phyloP scores from a whole-genome alignment of 2,329 filamentous ascomycete genomes.

The Triangularia setosa region DNA sequence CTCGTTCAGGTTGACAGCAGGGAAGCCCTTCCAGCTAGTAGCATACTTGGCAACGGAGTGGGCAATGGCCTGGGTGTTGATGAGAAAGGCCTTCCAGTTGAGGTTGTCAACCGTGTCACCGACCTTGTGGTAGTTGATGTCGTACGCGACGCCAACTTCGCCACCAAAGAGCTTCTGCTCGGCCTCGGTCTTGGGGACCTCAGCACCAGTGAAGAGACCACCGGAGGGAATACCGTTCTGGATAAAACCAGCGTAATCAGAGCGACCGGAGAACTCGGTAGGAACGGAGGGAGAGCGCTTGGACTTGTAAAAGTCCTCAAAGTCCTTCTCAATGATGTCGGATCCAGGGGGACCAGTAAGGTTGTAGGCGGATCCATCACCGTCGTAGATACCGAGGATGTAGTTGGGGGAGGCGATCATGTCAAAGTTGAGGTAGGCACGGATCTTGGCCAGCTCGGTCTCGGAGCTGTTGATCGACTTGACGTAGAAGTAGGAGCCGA shows the following conservation, averaged over 20 bases:
- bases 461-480: constrained; percentile 36
- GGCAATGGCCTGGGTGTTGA: constrained; percentile 43
- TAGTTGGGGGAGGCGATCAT: constrained; percentile 52
- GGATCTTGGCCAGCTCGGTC: constrained; percentile 46
- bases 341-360: constrained; percentile 47
- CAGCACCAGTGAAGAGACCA: constrained; percentile 59
- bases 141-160: constrained; percentile 46
- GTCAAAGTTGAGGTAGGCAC: constrained; percentile 55
- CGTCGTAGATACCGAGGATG: constrained; percentile 54
- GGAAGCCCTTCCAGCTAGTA: constrained; percentile 36
- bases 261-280: constrained; percentile 53
- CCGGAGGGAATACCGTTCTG: constrained; percentile 62
- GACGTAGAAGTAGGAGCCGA: constrained; percentile 54
- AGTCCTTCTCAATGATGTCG: constrained; percentile 55
- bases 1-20: constrained; percentile 14
- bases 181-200: constrained; percentile 49
- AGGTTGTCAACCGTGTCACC: constrained; percentile 38
- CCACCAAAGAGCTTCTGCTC: constrained; percentile 61
- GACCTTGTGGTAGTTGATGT: constrained; percentile 44
- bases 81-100: constrained; percentile 41
- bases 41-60: constrained; percentile 41
- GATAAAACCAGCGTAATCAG: constrained; percentile 65
- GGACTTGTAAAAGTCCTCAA: constrained; percentile 50
- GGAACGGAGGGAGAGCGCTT: constrained; percentile 51
- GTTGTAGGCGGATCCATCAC: constrained; percentile 59